Base-by-base conservation (phyloP, 1,284 basidiomycete species). In the Afroboletus lepidellus region DNA sequence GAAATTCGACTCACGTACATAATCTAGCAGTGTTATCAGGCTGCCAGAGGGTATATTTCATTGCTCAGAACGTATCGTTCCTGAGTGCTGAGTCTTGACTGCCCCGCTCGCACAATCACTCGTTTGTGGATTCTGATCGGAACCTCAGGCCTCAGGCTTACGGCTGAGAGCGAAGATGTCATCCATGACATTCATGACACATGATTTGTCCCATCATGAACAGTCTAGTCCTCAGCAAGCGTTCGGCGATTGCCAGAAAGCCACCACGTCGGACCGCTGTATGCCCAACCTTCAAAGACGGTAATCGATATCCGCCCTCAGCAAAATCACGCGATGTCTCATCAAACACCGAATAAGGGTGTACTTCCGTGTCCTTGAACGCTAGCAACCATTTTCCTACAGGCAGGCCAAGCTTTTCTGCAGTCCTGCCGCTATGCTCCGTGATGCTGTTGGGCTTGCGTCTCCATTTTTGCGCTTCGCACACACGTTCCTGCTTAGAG, bases 381-480 rank as follows among this genome's bases (percentile, higher is more conserved):
- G 57, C 58, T 30, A 65, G 54, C 39, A 72, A 51, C 69, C 63
- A 69, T 46, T 64, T 68, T 13, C 60, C 63, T 32, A 56, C 51
- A 12, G 62, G 63, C n/a, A 67, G 46, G 25, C 59, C 58, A 16
- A 64, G 48, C 25, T 37, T 44, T 15, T 53, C 52, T 32, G 48
- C 49, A 6, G 38, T 50, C 12, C 51, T 50, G 41, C 60, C 61
- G 15, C 50, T 55, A 30, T 48, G 50, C 46, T 63, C 52, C 56
- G 13, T 52, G 41, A 47, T 70, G 68, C 66, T 65, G 65, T 46
- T 60, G 60, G 30, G 64, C 57, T 20, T 65, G 65, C 15, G 58
- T 63, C 64, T 27, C 71, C 71, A 41, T 58, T 51, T 27, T 48
- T 72, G 62, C 9, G 58, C 58, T 33, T 53, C 45, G 20, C 53